Conservation (phyloP, 139 green algal species). For the Micromonas pusilla region DNA sequence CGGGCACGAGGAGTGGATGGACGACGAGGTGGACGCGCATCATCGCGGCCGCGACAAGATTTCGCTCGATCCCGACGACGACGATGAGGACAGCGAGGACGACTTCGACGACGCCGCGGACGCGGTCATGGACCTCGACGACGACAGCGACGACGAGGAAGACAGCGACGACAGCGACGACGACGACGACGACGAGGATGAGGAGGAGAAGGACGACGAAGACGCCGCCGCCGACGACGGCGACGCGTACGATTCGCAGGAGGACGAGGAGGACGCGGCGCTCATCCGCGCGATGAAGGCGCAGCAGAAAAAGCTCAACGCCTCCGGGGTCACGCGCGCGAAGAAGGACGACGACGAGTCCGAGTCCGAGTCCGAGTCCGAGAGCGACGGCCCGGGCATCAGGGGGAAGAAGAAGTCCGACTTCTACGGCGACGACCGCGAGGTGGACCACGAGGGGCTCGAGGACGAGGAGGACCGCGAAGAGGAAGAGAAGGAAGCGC, state of each 20-base stretch:
- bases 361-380: conserved; percentile 37
- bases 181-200: neutral
- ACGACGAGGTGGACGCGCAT: neutral
- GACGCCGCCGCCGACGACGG: neutral
- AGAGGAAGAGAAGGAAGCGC: conserved; percentile 28
- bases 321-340: neutral
- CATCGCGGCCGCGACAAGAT: neutral
- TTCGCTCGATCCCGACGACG: neutral
- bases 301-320: conserved; percentile 15
- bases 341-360: neutral
- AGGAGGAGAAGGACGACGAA: neutral
- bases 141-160: conserved; percentile 18
- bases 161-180: conserved; percentile 8
- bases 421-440: conserved; percentile 72
- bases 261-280: conserved; percentile 3
- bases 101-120: neutral
- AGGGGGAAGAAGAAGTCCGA: conserved; percentile 48
- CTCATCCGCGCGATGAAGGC: conserved; percentile 13
- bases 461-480: conserved; percentile 27
- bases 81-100: conserved; percentile 14
- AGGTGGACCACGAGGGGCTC: conserved; percentile 38
- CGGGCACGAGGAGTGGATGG: conserved; percentile 16
- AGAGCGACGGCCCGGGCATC: conserved; percentile 49
- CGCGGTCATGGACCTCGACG: neutral
- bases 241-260: neutral